Conservation (phyloP, 1,284 basidiomycete species). For the Fomitopsis schrenkii region DNA sequence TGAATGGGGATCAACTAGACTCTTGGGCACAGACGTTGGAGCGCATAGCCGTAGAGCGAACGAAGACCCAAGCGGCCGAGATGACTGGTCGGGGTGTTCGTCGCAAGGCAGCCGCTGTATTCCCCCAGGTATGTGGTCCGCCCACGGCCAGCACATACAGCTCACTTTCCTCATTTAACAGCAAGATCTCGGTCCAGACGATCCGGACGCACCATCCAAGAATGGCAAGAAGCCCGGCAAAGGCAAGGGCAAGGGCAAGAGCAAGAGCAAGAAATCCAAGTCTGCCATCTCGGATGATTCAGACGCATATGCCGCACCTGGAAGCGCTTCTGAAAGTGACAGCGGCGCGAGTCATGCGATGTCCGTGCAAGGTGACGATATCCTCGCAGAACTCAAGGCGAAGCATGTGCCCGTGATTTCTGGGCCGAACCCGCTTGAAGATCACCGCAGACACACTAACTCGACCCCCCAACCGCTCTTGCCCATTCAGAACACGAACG, state of each 20-base stretch:
- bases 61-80: constrained; percentile 43
- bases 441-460: no score
- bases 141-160: not conserved
- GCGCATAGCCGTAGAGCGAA: constrained; percentile 54
- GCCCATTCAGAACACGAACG: constrained; percentile 14
- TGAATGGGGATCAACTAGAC: constrained; percentile 48
- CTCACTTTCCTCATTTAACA: not conserved
- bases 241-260: constrained; percentile 23
- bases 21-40: constrained; percentile 76
- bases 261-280: constrained; percentile 20
- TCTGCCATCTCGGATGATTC: constrained; percentile 32
- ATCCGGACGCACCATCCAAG: not conserved
- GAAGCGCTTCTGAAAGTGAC: constrained; percentile 29
- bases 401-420: not conserved
- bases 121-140: constrained; percentile 42
- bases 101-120: constrained; percentile 57
- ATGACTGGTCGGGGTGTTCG: constrained; percentile 67
- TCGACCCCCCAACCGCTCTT: constrained; percentile 8
- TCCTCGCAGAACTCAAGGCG: not conserved
- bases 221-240: constrained; percentile 13
- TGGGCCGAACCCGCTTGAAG: no score
- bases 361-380: constrained; percentile 1
- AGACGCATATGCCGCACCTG: constrained; percentile 30
- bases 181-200: constrained; percentile 5
- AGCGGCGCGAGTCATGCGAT: constrained; percentile 7